Percentiles rank a stretch among this genome's conserved stretches.
phyloP scores from a whole-genome alignment of 495 filamentous ascomycete species.

The Penicillium soppii region DNA sequence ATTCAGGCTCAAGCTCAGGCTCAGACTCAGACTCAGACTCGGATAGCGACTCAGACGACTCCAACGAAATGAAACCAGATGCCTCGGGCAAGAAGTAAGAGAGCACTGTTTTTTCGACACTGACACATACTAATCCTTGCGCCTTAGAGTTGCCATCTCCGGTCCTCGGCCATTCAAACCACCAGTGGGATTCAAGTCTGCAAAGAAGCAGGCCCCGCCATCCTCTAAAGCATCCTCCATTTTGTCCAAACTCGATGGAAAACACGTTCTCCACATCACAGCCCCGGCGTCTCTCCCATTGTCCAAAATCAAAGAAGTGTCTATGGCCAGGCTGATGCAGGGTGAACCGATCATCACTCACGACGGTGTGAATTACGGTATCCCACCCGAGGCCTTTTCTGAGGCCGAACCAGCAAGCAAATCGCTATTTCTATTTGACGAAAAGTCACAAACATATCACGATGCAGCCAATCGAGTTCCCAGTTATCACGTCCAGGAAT shows the following conservation, averaged over 20 bases:
- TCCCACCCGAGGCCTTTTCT: conserved; percentile 40
- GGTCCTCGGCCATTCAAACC: conserved; percentile 38
- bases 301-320: conserved; percentile 44
- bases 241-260: conserved; percentile 42
- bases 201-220: conserved; percentile 33
- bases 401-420: conserved; percentile 34
- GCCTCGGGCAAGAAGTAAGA: conserved; percentile 27
- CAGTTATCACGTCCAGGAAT: conserved; percentile 47
- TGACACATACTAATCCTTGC: neutral
- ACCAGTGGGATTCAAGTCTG: conserved; percentile 41
- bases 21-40: conserved; percentile 29
- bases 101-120: neutral
- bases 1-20: conserved; percentile 21
- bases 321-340: conserved; percentile 39
- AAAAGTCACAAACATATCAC: conserved; percentile 32
- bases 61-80: conserved; percentile 34
- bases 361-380: conserved; percentile 44
- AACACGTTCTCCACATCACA: conserved; percentile 46
- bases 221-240: conserved; percentile 36
- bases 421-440: conserved; percentile 37
- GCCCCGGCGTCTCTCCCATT: conserved; percentile 44
- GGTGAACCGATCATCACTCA: conserved; percentile 42
- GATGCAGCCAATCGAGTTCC: conserved; percentile 34
- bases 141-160: conserved; percentile 18
- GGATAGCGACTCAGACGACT: conserved; percentile 26